A percentile compares a stretch with the other conserved stretches of the same genome.
Conservation (phyloP, 208 protist genomes). For the Acanthamoeba triangularis region DNA sequence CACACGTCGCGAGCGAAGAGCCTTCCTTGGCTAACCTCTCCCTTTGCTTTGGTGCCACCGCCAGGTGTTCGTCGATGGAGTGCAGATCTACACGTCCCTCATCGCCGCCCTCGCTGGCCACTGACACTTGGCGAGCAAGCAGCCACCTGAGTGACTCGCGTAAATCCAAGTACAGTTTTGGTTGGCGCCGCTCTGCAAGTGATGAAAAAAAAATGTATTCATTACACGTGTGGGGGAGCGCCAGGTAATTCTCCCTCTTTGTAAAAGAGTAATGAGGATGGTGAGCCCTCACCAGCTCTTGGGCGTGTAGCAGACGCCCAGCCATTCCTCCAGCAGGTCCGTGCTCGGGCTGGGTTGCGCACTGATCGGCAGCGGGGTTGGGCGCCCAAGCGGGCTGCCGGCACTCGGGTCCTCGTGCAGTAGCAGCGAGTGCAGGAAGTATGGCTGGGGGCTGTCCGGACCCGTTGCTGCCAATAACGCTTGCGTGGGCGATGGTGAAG, state of each 20-base stretch:
- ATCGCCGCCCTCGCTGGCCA: conserved; percentile 33
- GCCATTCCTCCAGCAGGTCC: background rate
- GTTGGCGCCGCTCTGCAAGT: no score
- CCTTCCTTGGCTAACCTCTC: no score
- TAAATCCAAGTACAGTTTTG: no score
- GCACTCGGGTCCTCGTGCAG: background rate
- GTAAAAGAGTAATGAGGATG: no score
- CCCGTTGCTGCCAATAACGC: no score
- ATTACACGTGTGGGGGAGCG: background rate
- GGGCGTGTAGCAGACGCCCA: background rate
- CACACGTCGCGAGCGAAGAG: background rate
- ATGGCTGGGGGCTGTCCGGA: background rate
- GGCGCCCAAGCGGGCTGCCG: background rate
- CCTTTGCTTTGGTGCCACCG: background rate
- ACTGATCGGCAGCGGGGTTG: background rate
- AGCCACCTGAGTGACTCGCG: no score
- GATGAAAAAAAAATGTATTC: background rate
- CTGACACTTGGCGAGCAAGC: no score
- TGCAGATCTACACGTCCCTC: conserved; percentile 51
- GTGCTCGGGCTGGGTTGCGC: background rate
- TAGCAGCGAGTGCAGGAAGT: background rate
- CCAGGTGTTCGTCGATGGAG: conserved; percentile 51
- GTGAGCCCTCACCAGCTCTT: background rate
- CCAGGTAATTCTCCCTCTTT: conserved; percentile 56
- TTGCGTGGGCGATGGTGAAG: background rate